These are phyloP conservation scores for Rhodosporidiobolus sp. DNA, from an alignment of 768 basidiomycete genomes.

Conservation along the genomic window DNA sequence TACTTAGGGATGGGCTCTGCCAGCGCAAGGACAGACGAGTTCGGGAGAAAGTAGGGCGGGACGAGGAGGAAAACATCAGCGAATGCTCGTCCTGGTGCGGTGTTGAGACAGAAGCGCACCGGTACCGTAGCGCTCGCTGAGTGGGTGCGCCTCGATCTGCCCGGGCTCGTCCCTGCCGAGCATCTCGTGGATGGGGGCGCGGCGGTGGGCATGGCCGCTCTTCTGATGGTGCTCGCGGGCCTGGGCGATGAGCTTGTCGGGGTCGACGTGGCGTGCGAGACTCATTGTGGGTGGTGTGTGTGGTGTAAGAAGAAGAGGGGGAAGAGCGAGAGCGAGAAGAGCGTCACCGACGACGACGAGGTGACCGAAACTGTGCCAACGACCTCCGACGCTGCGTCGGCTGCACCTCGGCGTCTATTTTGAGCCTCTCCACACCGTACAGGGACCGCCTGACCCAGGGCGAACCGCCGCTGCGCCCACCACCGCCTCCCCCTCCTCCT, in stretches of 20 bases:
- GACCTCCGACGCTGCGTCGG: too few species aligned
- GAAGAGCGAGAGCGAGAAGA: not conserved
- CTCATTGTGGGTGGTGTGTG: slow-evolving; percentile 2
- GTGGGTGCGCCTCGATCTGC: slow-evolving; percentile 46
- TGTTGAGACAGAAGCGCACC: slow-evolving; percentile 55
- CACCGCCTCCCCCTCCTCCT: too few species aligned
- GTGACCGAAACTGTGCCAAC: too few species aligned
- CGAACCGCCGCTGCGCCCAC: too few species aligned
- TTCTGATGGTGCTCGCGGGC: slow-evolving; percentile 51
- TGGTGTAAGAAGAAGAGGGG: not conserved
- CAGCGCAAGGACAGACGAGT: not conserved
- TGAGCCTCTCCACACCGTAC: too few species aligned
- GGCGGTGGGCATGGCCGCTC: not conserved
- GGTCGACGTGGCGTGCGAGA: slow-evolving; percentile 53
- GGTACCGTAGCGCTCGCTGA: slow-evolving; percentile 50
- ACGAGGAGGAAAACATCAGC: too few species aligned
- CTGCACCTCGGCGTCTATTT: too few species aligned
- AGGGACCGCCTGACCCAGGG: too few species aligned
- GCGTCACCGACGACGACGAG: too few species aligned
- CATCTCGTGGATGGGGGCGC: slow-evolving; percentile 3
- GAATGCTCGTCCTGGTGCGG: too few species aligned
- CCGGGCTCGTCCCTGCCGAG: slow-evolving; percentile 12
- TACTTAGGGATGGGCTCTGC: slow-evolving; percentile 64
- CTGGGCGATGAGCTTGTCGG: slow-evolving; percentile 63
- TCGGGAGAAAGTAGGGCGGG: not conserved